These are phyloP conservation scores for Andalucia godoyi DNA, from an alignment of 78 protist species.

Conservation along the genomic window DNA sequence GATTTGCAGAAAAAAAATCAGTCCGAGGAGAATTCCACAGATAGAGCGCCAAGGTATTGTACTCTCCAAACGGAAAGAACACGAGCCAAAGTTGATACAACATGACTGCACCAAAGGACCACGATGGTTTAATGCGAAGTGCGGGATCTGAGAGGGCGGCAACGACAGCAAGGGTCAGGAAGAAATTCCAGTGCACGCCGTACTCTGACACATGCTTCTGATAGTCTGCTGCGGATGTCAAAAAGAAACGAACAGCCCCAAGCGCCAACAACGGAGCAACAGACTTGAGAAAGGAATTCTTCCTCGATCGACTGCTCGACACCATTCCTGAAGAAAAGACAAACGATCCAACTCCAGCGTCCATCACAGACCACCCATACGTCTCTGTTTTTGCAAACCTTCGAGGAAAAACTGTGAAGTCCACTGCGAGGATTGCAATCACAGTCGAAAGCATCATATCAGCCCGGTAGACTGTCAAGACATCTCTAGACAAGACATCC, in stretches of 20 bases:
- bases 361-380: conserved; percentile 54
- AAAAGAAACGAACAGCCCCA: conserved; percentile 37
- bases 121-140: conserved; percentile 6
- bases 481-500: too few species aligned
- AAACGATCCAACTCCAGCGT: not conserved
- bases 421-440: conserved; percentile 34
- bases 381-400: conserved; percentile 71
- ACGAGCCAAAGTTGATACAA: too few species aligned
- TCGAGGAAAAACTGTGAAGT: conserved; percentile 64
- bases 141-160: conserved; percentile 34
- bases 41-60: too few species aligned
- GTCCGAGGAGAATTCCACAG: too few species aligned
- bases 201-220: conserved; percentile 85
- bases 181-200: conserved; percentile 91
- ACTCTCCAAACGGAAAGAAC: too few species aligned
- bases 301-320: not conserved
- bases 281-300: not conserved
- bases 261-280: conserved; percentile 34
- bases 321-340: conserved; percentile 23
- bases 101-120: conserved; percentile 5
- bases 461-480: too few species aligned
- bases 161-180: conserved; percentile 71
- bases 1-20: conserved; percentile 37
- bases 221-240: conserved; percentile 46
- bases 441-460: not conserved